Base-by-base conservation (phyloP, 116 monocot genomes). In the Trichopus zeylanicus region DNA sequence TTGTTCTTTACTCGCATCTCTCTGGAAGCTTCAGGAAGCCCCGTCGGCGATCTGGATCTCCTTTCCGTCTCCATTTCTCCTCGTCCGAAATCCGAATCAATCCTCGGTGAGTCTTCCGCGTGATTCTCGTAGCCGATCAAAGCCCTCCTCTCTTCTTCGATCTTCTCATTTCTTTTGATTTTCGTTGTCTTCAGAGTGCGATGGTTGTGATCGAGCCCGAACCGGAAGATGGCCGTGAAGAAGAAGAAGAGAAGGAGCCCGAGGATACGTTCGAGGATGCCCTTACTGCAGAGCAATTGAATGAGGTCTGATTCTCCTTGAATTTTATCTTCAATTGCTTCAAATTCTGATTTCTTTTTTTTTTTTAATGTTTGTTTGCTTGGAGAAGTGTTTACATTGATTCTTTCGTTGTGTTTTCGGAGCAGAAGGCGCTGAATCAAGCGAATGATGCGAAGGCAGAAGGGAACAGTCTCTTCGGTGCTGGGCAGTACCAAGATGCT, bases 391-490 rank as follows among this genome's bases (percentile, higher is more conserved):
- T n/a, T n/a, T n/a, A n/a, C n/a, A n/a, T n/a, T 46, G 15, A 18
- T 13, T 46, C 46, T 46, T 46, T 46, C 15, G 10, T 16, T 49
- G 22, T 1, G 19, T 49, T 3, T 20, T 21, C 66, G 2, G 39
- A 27, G 38, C 76, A 97, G 91, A 82, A 60, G 66, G 70, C 78
- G 53, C 53, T 75, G 42, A 51, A 63, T 28, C 97, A 91, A 66
- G 97, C 84, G 38, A 91, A 87, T 73, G 87, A 81, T 67, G 75
- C 80, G 2, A 97, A 97, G 52, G 42, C 55, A 48, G 81, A 87
- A 80, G 97, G 97, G 13, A 97, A 97, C 58, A 71, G 73, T 23
- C 35, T 84, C 5, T 97, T 87, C 64, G 68, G 77, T 29, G 56
- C 69, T 54, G 91, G 82, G 19, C 30, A 75, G 53, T 97, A 85